phyloP scores from a whole-genome alignment of 2,329 filamentous ascomycete species.

The Bipolaris oryzae region DNA sequence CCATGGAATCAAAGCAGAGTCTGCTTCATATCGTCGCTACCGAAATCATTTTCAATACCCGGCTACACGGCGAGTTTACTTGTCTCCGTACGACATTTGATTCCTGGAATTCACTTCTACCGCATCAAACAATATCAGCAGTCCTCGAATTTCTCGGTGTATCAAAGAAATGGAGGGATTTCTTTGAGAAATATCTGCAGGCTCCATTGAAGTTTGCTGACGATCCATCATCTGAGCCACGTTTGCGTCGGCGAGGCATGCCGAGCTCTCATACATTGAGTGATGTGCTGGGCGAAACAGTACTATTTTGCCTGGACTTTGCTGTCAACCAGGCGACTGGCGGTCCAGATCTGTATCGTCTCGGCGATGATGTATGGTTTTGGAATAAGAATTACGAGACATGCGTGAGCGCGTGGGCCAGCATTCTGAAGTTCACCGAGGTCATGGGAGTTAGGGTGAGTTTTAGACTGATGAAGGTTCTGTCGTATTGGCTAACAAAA shows the following conservation, averaged over 20 bases:
- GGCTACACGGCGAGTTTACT: constrained; percentile 35
- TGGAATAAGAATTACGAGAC: constrained; percentile 51
- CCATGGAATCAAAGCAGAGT: constrained; percentile 40
- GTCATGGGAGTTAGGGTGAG: constrained; percentile 50
- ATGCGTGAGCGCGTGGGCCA: constrained; percentile 53
- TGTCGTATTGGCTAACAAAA: neutral
- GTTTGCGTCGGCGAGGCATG: constrained; percentile 52
- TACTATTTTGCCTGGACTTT: constrained; percentile 57
- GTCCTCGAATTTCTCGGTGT: constrained; percentile 56
- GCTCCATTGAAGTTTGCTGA: constrained; percentile 54
- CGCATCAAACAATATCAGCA: constrained; percentile 54
- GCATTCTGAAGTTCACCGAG: constrained; percentile 51
- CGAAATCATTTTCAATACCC: constrained; percentile 41
- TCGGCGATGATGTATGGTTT: constrained; percentile 59
- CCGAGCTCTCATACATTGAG: constrained; percentile 56
- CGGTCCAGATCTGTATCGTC: constrained; percentile 53
- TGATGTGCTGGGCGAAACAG: constrained; percentile 56
- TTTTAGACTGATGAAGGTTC: neutral
- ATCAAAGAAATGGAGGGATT: constrained; percentile 50
- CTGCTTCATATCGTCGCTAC: constrained; percentile 40
- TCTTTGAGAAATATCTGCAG: constrained; percentile 55
- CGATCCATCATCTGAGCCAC: constrained; percentile 42
- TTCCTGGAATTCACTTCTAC: constrained; percentile 44
- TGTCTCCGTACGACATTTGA: constrained; percentile 42
- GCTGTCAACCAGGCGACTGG: constrained; percentile 52